Base-by-base conservation (phyloP, 2,329 filamentous ascomycete genomes). In the Claviceps pazoutovae region DNA sequence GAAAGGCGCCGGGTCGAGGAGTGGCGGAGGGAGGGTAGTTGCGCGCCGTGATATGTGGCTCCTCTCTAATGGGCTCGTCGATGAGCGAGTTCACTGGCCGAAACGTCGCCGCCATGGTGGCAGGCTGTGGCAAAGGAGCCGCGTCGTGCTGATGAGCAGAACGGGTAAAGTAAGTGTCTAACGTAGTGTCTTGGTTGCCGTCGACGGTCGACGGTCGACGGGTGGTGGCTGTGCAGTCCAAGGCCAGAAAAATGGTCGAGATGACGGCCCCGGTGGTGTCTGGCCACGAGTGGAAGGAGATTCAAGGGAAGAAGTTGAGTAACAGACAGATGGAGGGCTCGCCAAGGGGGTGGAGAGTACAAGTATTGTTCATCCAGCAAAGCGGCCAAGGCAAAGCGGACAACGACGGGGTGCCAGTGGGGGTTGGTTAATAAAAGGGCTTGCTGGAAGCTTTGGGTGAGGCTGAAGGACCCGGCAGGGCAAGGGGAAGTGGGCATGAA, bases 81-180 rank as follows among this genome's bases (percentile, higher is more conserved):
- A 62, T 55, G 52, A 68, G 62, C 50, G 69, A 69, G 59, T 75
- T 76, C 55, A 75, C 73, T 34, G 74, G 68, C 56, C 71, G 68
- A 52, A 76, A 75, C 39, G 72, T 62, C 53, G 72, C 68, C 58
- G 73, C 73, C 74, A 75, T 75, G 53, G 53, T 50, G 53, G 50
- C 50, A 49, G 34, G 26, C 34, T 19, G 16, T 23, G 39, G 39
- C 43, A 19, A 50, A 37, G 6, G 37, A 46, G 26, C n/a, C 26
- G n/a, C 14, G 42, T 43, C 36, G 39, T 17, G 9, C 43, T 30
- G 48, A 50, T 17, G 17, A 39, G 49, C 41, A 46, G 30, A 45
- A 19, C 17, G 23, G 30, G 11, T 26, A 9, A 34, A 3, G 46
- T n/a, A 13, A 45, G 3, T 21, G 4, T 16, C 9, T 4, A 9